Evolutionary conservation across 2,329 filamentous ascomycete species (phyloP), one percentile per base, ranked within the genome.

Genomic region (Fusarium chlamydosporum): DNA sequence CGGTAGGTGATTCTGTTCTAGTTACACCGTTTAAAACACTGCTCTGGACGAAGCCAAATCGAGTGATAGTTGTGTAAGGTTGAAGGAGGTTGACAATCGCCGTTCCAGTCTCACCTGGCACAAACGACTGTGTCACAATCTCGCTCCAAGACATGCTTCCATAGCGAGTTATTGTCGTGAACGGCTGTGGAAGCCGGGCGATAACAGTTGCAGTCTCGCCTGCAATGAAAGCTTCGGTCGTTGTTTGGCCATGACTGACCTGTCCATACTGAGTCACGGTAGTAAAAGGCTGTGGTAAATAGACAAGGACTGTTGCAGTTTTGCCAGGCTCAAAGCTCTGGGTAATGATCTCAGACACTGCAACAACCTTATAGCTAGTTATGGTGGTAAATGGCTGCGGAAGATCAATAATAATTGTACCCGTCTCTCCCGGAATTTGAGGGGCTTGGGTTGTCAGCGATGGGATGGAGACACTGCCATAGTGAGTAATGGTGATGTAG

Each of bases 361-460:
- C 34, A 15, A 16, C 45, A 16, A 34, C 16, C 1, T 31, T 31
- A 16, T n/a, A 48, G 12, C 26, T 23, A 6, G 52, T 55, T 20
- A 18, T 38, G 8, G 52, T 55, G 5, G 53, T 40, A 13, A 26
- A 56, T 31, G 26, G 26, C 7, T 56, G 53, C 7, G 53, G 53
- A 6, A 48, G 18, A 26, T 48, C 26, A 7, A 56, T 12, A 16
- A 56, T 23, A 11, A 56, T 34, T 2, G 35, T 52, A 3, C 35
- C 48, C 4, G 56, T 58, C 4, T 57, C 31, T 5, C 31, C 55
- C 0, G 43, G 11, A 2, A 7, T 7, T 7, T 13, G 33, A 13
- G 34, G 27, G 1, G 5, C 41, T 3, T 61, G 27, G 0, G 58
- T 61, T 13, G 40, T 53, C 11, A 8, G 16, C 1, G 40, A 34